Percentiles rank a stretch among this genome's conserved stretches.
phyloP scores from a whole-genome alignment of 164 flowering plant species.

The Dillenia suffruticosa region DNA sequence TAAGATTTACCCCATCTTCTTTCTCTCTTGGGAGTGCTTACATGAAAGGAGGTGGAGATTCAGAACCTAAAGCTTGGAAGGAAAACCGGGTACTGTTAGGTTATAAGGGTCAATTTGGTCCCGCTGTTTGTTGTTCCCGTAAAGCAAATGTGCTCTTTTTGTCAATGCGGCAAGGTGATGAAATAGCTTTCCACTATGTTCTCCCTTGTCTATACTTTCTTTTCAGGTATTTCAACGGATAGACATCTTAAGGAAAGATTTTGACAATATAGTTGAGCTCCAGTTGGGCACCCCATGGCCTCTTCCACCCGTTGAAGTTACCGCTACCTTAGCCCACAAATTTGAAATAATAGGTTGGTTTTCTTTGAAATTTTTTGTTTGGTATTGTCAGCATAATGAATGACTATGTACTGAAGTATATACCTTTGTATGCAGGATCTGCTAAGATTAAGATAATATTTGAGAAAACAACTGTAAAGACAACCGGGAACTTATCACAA shows the following conservation, averaged over 20 bases:
- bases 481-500: conserved; percentile 80
- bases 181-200: no score
- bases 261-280: conserved; percentile 91
- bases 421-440: conserved; percentile 39
- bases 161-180: no score
- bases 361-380: neutral
- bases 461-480: conserved; percentile 82
- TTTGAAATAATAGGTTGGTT: conserved; percentile 81
- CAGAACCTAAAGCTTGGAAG: no score
- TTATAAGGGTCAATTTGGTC: no score
- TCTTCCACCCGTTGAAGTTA: conserved; percentile 68
- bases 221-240: conserved; percentile 90
- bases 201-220: neutral
- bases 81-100: no score
- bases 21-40: no score
- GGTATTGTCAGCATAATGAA: neutral
- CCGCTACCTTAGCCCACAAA: conserved; percentile 94
- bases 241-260: conserved; percentile 83
- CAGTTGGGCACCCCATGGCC: conserved; percentile 96
- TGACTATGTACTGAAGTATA: neutral
- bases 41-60: no score
- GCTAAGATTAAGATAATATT: conserved; percentile 59
- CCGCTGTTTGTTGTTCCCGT: no score
- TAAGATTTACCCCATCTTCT: no score
- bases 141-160: no score